Percentiles rank a stretch among this genome's conserved stretches.
Evolutionary conservation across 2,329 filamentous ascomycete species (phyloP).

Genomic region (Thielaviopsis euricoi): DNA sequence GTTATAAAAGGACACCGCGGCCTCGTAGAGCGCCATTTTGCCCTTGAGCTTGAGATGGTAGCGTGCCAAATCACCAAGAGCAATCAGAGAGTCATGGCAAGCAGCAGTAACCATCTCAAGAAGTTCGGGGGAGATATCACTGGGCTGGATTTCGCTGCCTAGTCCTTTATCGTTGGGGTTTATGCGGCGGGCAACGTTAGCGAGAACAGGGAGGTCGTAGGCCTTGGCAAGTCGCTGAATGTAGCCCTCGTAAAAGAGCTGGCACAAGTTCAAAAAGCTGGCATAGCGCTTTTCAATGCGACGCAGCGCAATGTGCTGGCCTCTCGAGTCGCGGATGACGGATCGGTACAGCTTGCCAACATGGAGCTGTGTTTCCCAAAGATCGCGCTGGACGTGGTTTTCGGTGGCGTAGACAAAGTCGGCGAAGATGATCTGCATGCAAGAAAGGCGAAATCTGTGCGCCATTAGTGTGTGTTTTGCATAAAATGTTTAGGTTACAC

Average conservation of each 20-base stretch:
- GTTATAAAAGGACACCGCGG: conserved; percentile 68
- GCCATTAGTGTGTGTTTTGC: conserved; percentile 4
- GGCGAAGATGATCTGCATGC: conserved; percentile 54
- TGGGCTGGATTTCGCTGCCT: conserved; percentile 15
- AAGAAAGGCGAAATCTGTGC: conserved; percentile 38
- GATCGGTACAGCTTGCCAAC: conserved; percentile 56
- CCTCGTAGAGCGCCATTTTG: conserved; percentile 61
- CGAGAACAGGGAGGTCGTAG: conserved; percentile 36
- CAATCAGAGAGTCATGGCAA: conserved; percentile 70
- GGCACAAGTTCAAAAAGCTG: conserved; percentile 72
- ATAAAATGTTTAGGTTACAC: not conserved
- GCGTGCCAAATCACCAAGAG: conserved; percentile 75
- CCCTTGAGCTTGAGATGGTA: conserved; percentile 63
- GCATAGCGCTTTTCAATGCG: conserved; percentile 71
- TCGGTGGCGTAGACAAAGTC: conserved; percentile 51
- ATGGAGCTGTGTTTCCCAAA: conserved; percentile 66
- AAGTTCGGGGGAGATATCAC: conserved; percentile 31
- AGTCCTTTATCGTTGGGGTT: conserved; percentile 3
- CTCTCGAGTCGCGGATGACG: conserved; percentile 11
- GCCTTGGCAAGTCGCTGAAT: conserved; percentile 57
- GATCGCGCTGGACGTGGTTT: conserved; percentile 47
- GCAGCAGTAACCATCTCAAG: conserved; percentile 48
- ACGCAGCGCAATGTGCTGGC: conserved; percentile 39
- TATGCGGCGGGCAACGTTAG: conserved; percentile 20
- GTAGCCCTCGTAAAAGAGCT: conserved; percentile 76